Base-by-base conservation (phyloP, 345 rosid genomes). In the Ricinus communis region DNA sequence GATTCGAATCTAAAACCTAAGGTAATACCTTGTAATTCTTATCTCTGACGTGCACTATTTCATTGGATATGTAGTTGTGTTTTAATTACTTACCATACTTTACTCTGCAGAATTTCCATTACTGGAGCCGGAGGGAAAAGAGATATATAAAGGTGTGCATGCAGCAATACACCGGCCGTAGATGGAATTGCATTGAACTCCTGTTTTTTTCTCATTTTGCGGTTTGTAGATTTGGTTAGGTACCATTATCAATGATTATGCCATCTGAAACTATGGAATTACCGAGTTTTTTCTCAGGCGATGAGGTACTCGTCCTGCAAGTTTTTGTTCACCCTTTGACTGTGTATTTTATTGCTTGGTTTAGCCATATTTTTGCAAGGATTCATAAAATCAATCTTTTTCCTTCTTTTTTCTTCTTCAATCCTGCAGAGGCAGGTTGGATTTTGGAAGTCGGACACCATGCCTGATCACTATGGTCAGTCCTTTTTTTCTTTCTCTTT, bases 391-490 rank as follows among this genome's bases (percentile, higher is more conserved):
- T 74, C 27, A 15, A 57, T 21, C 16, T 46, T 10, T 59, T 56
- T 21, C 43, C 8, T 43, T 36, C 53, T 50, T 41, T 54, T 72
- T 51, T 78, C 50, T 65, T 66, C 67, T 76, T 27, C 74, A 31
- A 49, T 52, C 19, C 8, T 82, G 76, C 83, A 81, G 84, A 72
- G 81, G 71, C 83, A 80, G 72, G 77, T 84, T 18, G 85, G 85
- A 40, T 81, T 81, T 67, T 82, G 85, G 85, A 87, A 76, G 74
- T 71, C 79, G 18, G 81, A 84, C 58, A 41, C 74, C 27, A 16
- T 69, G 69, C 73, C 76, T 53, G 82, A 76, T 71, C 80, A 64
- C 36, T 70, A 69, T 60, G 84, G 86, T 84, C 51, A 77, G 90
- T 82, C 46, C 62, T 65, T 55, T 36, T 33, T 43, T 8, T 4